phyloP scores from a whole-genome alignment of 2,329 filamentous ascomycete species.

The Aureobasidium sp. region DNA sequence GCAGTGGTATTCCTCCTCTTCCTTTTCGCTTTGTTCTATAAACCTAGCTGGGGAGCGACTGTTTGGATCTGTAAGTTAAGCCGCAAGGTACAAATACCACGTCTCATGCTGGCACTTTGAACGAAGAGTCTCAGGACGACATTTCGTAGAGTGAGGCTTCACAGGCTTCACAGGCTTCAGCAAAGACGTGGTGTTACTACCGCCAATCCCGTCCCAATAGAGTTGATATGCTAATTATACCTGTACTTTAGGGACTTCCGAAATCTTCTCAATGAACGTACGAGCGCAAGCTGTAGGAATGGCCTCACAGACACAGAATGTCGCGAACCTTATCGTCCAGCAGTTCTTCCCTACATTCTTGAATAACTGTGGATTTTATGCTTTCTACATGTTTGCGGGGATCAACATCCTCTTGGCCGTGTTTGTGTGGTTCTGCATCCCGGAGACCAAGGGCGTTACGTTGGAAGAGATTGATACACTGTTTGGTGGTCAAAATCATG shows the following conservation, averaged over 20 bases:
- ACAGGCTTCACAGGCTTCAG: too few relatives aligned
- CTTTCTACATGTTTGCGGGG: constrained; percentile 62
- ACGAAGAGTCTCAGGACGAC: too few relatives aligned
- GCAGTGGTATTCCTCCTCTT: constrained; percentile 75
- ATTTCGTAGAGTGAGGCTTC: too few relatives aligned
- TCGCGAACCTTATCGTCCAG: constrained; percentile 73
- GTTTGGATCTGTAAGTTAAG: constrained; percentile 81
- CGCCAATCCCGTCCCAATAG: too few relatives aligned
- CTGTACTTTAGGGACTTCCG: too few relatives aligned
- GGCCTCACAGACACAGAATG: constrained; percentile 63
- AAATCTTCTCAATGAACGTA: constrained; percentile 76
- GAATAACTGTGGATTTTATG: constrained; percentile 62
- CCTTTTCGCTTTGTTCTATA: constrained; percentile 51
- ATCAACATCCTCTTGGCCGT: constrained; percentile 46
- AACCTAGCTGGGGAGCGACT: constrained; percentile 74
- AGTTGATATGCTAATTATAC: too few relatives aligned
- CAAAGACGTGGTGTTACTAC: too few relatives aligned
- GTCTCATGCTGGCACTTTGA: too few relatives aligned
- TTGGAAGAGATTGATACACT: constrained; percentile 64
- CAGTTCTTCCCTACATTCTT: constrained; percentile 77
- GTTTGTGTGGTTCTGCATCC: constrained; percentile 48
- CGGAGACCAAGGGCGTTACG: constrained; percentile 49
- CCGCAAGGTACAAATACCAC: too few relatives aligned
- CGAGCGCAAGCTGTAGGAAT: constrained; percentile 76
- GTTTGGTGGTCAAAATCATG: constrained; percentile 63